phyloP scores from a whole-genome alignment of 768 basidiomycete genomes.

The Suillus bovinus region DNA sequence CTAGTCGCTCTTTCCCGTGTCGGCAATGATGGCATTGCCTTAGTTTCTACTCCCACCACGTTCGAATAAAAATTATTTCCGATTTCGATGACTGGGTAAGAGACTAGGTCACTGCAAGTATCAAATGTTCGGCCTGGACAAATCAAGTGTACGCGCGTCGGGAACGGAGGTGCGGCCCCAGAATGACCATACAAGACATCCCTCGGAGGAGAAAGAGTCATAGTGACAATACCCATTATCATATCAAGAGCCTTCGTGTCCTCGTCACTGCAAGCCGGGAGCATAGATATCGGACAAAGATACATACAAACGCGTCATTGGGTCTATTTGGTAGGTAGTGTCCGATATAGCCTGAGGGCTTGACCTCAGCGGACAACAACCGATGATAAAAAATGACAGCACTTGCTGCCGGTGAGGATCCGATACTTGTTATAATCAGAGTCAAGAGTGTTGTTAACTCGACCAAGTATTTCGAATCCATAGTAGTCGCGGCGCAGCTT shows the following conservation, averaged over 20 bases:
- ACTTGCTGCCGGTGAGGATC: not conserved
- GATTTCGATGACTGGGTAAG: not conserved
- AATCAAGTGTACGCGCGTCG: not conserved
- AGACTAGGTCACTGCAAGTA: not conserved
- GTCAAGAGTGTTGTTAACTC: not conserved
- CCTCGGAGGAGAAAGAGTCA: not conserved
- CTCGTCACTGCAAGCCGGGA: too few species aligned
- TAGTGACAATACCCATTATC: not conserved
- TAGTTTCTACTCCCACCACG: constrained; percentile 2
- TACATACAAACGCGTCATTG: too few species aligned
- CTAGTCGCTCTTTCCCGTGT: not conserved
- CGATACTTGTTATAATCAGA: not conserved
- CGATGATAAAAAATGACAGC: not conserved
- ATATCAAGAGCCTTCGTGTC: too few species aligned
- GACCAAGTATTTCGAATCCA: not conserved
- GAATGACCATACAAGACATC: not conserved
- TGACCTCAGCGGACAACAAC: too few species aligned
- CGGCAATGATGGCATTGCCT: not conserved
- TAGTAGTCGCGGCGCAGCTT: not conserved
- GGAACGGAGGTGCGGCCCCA: not conserved
- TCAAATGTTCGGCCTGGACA: not conserved
- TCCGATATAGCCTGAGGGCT: not conserved
- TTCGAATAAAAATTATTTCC: too few species aligned
- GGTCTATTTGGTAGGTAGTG: too few species aligned
- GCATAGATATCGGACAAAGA: not conserved